phyloP scores from a whole-genome alignment of 352 stramenopile genomes.

The Pythium periplocum region DNA sequence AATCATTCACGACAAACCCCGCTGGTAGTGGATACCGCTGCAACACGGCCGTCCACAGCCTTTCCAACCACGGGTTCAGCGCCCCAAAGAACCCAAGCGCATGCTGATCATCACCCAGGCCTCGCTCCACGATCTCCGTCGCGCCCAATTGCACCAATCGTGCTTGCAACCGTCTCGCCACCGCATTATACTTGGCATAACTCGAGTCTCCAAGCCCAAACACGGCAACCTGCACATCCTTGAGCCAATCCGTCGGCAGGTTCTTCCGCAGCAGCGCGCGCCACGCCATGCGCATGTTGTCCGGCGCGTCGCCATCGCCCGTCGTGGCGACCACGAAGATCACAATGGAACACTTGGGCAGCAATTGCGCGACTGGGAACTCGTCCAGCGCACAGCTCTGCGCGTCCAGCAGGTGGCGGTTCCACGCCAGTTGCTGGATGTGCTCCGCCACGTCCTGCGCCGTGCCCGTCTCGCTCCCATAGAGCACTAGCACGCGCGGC shows the following conservation, averaged over 20 bases:
- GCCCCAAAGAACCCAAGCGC: slow-evolving; percentile 80
- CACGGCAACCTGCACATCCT: slow-evolving; percentile 69
- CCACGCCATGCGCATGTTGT: slow-evolving; percentile 89
- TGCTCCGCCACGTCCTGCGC: slow-evolving; percentile 84
- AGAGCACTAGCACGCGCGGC: slow-evolving; percentile 79
- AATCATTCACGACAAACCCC: slow-evolving; percentile 62
- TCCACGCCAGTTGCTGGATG: slow-evolving; percentile 59
- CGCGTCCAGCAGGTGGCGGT: slow-evolving; percentile 50
- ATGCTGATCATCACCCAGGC: slow-evolving; percentile 87
- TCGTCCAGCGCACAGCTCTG: slow-evolving; percentile 59
- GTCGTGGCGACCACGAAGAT: slow-evolving; percentile 91
- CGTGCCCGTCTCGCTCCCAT: slow-evolving; percentile 87
- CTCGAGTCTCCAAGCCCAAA: slow-evolving; percentile 91
- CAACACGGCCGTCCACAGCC: slow-evolving; percentile 59
- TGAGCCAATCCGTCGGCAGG: slow-evolving; percentile 62
- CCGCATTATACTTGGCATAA: slow-evolving; percentile 92
- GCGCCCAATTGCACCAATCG: slow-evolving; percentile 85
- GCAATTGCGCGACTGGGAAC: slow-evolving; percentile 45
- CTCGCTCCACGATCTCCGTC: slow-evolving; percentile 61
- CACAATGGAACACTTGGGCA: slow-evolving; percentile 51
- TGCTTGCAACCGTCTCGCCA: slow-evolving; percentile 78
- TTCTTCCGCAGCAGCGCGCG: slow-evolving; percentile 82
- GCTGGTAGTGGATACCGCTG: slow-evolving; percentile 39
- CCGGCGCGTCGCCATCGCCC: slow-evolving; percentile 88
- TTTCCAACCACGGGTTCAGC: slow-evolving; percentile 77